Base-by-base conservation (phyloP, 805 yeast species). In the Yarrowia sp. region DNA sequence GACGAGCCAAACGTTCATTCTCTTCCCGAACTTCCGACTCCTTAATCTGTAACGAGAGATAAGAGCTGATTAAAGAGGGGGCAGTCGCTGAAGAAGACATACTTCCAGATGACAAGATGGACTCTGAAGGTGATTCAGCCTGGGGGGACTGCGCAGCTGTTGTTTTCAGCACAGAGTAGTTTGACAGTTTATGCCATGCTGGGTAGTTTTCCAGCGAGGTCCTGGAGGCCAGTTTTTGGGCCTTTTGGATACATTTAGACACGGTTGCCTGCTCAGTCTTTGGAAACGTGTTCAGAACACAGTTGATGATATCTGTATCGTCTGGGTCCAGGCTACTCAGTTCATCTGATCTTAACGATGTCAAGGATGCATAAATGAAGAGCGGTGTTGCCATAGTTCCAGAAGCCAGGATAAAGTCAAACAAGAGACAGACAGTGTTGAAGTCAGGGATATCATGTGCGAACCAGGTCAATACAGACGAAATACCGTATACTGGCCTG, bases 401-500 rank as follows among this genome's bases (percentile, higher is more conserved):
- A 55, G 85, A 78, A 19, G 88, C 81, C 44, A 92, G 78, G 9
- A 89, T 79, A 67, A 83, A 84, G 74, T 91, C 97, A 85, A 95
- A 91, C 3, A 94, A 76, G 3, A 82, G 76, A 68, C 85, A 80
- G 8, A 90, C 77, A 36, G 85, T 83, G 13, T 78, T 78, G 58
- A 83, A 77, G 40, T 82, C 80, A 52, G 80, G 78, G 19, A 85
- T 70, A 69, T 91, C 92, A 77, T 93, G 98, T 9, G 94, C 80
- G 74, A 87, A 91, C 55, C 91, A 72, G 0, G 98, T 92, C 42
- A 94, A 80, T 0, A 94, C 79, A 0, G 94, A 84, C 19, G 97
- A 89, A 15, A 95, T 77, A 0, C 92, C 89, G 73, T 86, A 93
- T 66, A 83, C 83, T 1, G 92, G 91, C 69, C 82, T 81, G 14